Conservation (phyloP, 306 rosid species). For the Argentina anserina region DNA sequence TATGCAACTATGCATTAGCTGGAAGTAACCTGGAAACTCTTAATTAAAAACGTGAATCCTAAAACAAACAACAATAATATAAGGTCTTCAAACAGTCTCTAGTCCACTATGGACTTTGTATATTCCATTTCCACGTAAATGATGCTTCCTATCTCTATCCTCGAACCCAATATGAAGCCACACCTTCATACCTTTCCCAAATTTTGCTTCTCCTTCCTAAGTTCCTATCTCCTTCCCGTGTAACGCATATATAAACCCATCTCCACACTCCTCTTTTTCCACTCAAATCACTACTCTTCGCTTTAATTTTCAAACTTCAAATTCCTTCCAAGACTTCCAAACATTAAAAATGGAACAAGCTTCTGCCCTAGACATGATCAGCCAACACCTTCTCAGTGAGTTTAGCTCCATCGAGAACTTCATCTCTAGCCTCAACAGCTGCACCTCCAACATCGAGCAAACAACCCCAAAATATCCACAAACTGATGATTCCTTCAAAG, state of each 20-base stretch:
- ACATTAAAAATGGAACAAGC: constrained; percentile 26
- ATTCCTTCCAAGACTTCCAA: neutral
- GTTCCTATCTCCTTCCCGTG: neutral
- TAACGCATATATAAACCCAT: neutral
- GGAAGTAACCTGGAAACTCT: constrained; percentile 21
- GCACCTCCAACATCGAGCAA: constrained; percentile 9
- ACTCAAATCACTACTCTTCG: constrained; percentile 7
- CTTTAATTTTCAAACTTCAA: neutral
- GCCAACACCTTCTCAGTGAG: constrained; percentile 58
- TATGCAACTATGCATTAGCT: neutral
- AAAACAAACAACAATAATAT: neutral
- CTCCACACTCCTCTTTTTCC: constrained; percentile 22
- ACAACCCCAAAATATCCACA: neutral
- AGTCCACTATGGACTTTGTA: neutral
- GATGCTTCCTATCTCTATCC: constrained; percentile 33
- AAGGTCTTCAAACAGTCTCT: neutral
- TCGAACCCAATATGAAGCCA: constrained; percentile 29
- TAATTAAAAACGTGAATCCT: constrained; percentile 2
- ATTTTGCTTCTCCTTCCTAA: neutral
- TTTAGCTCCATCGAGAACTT: constrained; percentile 38
- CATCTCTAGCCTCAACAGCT: constrained; percentile 27
- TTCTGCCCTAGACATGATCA: constrained; percentile 52
- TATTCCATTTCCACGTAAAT: neutral
- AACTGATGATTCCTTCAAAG: neutral
- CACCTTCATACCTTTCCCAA: neutral